Evolutionary conservation across 495 filamentous ascomycete genomes (phyloP), one percentile per base, ranked within the genome.

Genomic region (Penicillium roqueforti): DNA sequence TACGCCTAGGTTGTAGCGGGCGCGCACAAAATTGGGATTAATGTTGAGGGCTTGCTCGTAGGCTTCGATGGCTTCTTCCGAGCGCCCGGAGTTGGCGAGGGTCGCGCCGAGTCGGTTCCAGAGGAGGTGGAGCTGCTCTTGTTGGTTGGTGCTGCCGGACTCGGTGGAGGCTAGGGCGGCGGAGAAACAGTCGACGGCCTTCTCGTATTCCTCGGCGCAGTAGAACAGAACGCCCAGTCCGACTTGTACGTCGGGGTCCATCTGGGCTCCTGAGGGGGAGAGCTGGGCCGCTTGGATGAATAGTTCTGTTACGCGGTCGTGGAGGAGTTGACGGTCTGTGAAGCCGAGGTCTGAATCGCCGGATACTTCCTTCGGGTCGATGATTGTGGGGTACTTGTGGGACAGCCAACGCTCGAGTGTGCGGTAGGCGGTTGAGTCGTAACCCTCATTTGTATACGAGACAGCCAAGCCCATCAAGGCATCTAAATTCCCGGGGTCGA

Each of bases 31-130:
- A 76, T 97, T 97, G 34, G 92, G 86, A 60, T 89, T 87, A 44
- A 97, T 83, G 48, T 81, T 85, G 10, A 98, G 78, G 0, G 93
- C 93, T 57, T 89, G 87, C 67, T 96, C 91, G 70, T 99, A 99
- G 0, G 93, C 93, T 52, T 91, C 87, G 60, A 97, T 97, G 28
- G 93, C 93, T 67, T 99, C 92, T 68, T 97, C 93, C 54, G 82
- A 87, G 54, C 90, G 87, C 46, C 91, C 92, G 16, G 83, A 88
- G 76, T 99, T 99, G 58, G 93, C 93, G 3, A 99, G 84, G 0
- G 93, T 99, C 4, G 93, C 93, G 49, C 93, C 93, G 6, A 99
- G 86, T 4, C 93, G 84, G 75, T 99, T 99, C 95, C 95, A 99
- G 9, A 99, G 85, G 6, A 99, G 84, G 58, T 97, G 93, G 6